Evolutionary conservation across 176 grass and related monocot genomes (phyloP), one percentile per base, ranked within the genome.

Genomic region (Musa acuminata): DNA sequence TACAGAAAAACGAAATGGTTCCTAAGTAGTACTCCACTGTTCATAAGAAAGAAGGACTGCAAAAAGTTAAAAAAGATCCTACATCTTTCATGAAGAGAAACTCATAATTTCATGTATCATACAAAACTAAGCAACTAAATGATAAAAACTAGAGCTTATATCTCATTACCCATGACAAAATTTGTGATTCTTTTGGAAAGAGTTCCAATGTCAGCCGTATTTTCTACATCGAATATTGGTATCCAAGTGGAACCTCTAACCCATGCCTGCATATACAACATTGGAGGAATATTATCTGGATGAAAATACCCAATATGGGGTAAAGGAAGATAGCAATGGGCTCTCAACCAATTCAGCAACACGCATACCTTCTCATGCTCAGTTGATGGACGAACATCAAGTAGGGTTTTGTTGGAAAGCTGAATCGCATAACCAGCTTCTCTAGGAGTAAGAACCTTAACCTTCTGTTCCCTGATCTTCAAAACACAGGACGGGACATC

Each of bases 381-480:
- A 55, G 80, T 86, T 24, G 90, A 88, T 35, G 95, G 95, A 49
- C 95, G 87, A 21, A 98, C 95, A 91, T 98, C 95, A 70, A 98
- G 76, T 35, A 98, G 90, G 71, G 78, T 54, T 74, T 93, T 98
- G 81, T 85, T 82, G 16, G 88, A 89, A 50, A 93, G 86, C 73
- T 93, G 92, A 82, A 88, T 91, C 19, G 90, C 87, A 74, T 98
- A 98, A 3, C 95, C 95, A 65, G 90, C 95, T 93, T 98, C 95
- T 74, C 90, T 93, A 2, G 95, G 90, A 51, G 88, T 86, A 77
- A 98, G 90, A 26, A 82, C 89, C 84, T 93, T 98, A 53, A 98
- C 83, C 77, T 98, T 98, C 73, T 93, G 87, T 78, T 98, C 95
- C 72, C 90, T 98, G 64, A 98, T 89, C 95, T 98, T 91, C 75